A percentile compares a stretch with the other conserved stretches of the same genome.
Evolutionary conservation across 2,329 filamentous ascomycete species (phyloP).

Genomic region (Aspergillus glaucus): DNA sequence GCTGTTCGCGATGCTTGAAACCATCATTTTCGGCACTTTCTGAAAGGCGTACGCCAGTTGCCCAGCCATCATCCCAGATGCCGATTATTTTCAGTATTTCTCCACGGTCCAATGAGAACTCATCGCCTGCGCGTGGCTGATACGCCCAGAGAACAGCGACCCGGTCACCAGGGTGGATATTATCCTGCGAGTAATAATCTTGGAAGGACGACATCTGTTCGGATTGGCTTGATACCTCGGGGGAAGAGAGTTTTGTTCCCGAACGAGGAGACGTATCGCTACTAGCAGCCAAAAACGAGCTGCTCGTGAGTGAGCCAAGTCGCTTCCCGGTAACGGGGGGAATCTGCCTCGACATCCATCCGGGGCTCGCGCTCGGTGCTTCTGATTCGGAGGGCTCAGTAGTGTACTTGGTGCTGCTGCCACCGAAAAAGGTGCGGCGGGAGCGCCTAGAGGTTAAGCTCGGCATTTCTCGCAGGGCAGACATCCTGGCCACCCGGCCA

Average conservation of each 20-base stretch:
- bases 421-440: slow-evolving; percentile 44
- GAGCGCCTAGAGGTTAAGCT: slow-evolving; percentile 55
- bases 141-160: slow-evolving; percentile 96
- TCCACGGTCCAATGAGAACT: slow-evolving; percentile 86
- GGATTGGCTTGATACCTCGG: slow-evolving; percentile 77
- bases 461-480: slow-evolving; percentile 73
- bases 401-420: slow-evolving; percentile 44
- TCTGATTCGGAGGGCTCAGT: slow-evolving; percentile 54
- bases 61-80: slow-evolving; percentile 99
- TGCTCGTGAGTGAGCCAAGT: slow-evolving; percentile 83
- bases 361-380: slow-evolving; percentile 64
- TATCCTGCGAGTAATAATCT: slow-evolving; percentile 96
- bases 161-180: slow-evolving; percentile 84
- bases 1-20: slow-evolving; percentile 64
- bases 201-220: slow-evolving; percentile 96
- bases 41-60: slow-evolving; percentile 77
- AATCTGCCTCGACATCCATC: slow-evolving; percentile 53
- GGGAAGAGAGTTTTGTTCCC: slow-evolving; percentile 71
- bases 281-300: slow-evolving; percentile 60
- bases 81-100: slow-evolving; percentile 98
- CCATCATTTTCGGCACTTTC: slow-evolving; percentile 89
- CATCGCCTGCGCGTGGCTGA: slow-evolving; percentile 84
- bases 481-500: slow-evolving; percentile 90
- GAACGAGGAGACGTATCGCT: slow-evolving; percentile 69
- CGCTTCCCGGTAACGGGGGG: slow-evolving; percentile 53